Evolutionary conservation across 331 rosid species (phyloP).

Genomic region (Saraca asoca): DNA sequence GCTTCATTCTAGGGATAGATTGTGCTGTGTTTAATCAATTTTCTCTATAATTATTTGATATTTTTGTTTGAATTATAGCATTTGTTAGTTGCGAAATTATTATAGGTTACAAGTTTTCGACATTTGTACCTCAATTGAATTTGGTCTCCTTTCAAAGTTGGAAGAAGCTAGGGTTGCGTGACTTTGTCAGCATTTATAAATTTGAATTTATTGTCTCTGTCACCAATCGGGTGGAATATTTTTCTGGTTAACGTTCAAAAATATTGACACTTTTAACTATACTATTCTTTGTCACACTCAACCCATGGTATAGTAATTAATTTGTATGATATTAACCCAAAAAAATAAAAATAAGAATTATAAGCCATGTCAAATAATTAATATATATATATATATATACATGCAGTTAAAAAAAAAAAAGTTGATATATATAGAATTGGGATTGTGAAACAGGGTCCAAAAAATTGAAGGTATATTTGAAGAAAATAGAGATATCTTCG

Average conservation of each 20-base stretch:
- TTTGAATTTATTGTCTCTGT: constrained; percentile 2
- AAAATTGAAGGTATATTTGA: background rate
- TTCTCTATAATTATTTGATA: background rate
- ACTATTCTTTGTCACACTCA: no score
- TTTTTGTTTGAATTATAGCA: background rate
- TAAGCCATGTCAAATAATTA: no score
- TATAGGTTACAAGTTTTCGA: background rate
- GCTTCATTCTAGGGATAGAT: background rate
- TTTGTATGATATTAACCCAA: no score
- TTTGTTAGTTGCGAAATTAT: constrained; percentile 16
- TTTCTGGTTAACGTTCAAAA: no score
- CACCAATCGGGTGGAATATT: background rate
- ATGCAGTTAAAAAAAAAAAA: no score
- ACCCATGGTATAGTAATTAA: no score
- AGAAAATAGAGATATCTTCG: background rate
- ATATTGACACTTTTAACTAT: no score
- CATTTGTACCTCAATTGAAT: constrained; percentile 19
- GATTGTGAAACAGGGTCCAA: background rate
- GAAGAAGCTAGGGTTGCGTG: constrained; percentile 18
- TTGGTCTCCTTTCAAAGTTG: background rate
- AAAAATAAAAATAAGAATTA: no score
- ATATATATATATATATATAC: no score
- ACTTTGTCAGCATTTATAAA: constrained; percentile 1
- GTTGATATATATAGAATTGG: background rate
- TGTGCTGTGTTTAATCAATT: background rate